Evolutionary conservation across 306 rosid species (phyloP), one percentile per base, ranked within the genome.

Genomic region (Geum urbanum): DNA sequence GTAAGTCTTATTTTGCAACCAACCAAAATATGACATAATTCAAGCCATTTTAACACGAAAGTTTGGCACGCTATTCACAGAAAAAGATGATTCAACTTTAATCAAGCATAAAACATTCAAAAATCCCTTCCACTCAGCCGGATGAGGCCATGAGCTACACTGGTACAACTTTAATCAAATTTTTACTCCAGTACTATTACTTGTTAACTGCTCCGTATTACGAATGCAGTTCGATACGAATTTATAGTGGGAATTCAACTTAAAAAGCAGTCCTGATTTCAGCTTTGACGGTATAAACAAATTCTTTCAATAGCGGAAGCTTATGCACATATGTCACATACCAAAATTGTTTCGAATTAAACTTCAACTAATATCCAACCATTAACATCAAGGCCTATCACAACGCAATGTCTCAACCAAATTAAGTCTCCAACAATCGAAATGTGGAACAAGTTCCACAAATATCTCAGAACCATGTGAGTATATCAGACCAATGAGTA

Each of bases 351-450:
- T 48, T 32, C 24, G 18, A 47, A 11, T 22, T 9, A 40, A 63
- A 70, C 58, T 47, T 13, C 50, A 57, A 49, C 43, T 12, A 43
- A 67, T 20, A 46, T 52, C 41, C 41, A 78, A 37, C 67, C 60
- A 37, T 11, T 53, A 45, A 67, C 39, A 52, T 14, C 35, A 43
- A 41, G 40, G 12, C 2, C 39, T 35, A 66, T 48, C 60, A 59
- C 62, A 75, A 67, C 37, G 62, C 35, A 67, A 20, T 1, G 55
- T 32, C 3, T 32, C 37, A 32, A 32, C 37, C 37, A 32, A 2
- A 32, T 32, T 32, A 32, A 32, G 4, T 32, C 37, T 51, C 16
- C 4, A 8, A 51, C 9, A 51, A 14, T 15, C 9, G 22, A 52
- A 52, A 52, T 6, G 9, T 52, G 57, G 57, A 48, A 48, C 13